Evolutionary conservation across 768 basidiomycete species (phyloP).

Genomic region (Boletus subparvulus): DNA sequence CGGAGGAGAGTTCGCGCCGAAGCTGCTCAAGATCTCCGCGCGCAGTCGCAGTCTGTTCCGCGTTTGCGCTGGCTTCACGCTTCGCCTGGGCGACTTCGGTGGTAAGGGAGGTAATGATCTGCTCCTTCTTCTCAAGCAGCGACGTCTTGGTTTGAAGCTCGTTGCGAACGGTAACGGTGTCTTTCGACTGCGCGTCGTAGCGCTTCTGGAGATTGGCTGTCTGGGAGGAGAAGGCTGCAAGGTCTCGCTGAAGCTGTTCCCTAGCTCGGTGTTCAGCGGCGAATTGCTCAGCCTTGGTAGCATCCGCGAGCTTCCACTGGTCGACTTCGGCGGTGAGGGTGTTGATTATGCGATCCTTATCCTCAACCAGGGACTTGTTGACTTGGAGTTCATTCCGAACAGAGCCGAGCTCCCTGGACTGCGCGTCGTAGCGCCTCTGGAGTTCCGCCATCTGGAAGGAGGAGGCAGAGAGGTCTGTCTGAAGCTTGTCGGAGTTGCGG

Average conservation of each 20-base stretch:
- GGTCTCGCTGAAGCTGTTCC: no score
- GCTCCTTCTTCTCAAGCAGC: not conserved
- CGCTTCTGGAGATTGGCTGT: no score
- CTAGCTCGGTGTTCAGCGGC: not conserved
- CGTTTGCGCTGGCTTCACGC: not conserved
- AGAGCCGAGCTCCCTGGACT: no score
- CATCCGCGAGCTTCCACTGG: not conserved
- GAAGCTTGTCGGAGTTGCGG: not conserved
- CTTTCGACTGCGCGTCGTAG: not conserved
- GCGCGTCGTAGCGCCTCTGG: no score
- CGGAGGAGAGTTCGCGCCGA: not conserved
- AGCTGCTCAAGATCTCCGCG: not conserved
- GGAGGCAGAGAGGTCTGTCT: not conserved
- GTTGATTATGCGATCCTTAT: not conserved
- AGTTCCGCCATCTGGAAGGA: not conserved
- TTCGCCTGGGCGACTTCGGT: not conserved
- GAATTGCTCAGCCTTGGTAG: not conserved
- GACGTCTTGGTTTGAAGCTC: not conserved
- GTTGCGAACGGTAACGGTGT: not conserved
- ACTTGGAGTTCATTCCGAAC: no score
- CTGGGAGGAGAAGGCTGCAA: no score
- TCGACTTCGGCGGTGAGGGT: not conserved
- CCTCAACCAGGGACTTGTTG: not conserved
- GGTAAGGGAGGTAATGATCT: not conserved
- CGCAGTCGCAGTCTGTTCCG: not conserved